These are phyloP conservation scores for Phytopythium sindhum DNA, from an alignment of 352 stramenopile species.

Conservation along the genomic window DNA sequence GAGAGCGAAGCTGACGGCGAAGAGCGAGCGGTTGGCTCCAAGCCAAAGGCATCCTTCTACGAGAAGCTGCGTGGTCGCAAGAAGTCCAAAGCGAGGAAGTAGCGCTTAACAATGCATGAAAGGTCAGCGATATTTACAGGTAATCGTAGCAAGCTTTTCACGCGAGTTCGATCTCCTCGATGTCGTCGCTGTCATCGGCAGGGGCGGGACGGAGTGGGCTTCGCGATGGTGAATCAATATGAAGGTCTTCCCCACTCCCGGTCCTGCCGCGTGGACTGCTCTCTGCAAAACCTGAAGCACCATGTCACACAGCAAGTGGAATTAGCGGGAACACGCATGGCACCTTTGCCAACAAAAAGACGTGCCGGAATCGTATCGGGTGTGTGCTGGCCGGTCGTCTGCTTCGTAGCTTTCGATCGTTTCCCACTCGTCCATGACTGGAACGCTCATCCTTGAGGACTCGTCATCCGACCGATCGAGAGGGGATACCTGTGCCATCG, in stretches of 20 bases:
- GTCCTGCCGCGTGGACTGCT: not conserved
- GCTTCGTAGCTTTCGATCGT: not conserved
- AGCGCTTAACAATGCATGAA: not conserved
- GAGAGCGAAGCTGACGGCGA: conserved; percentile 22
- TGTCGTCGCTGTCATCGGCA: conserved; percentile 50
- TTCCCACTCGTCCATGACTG: not conserved
- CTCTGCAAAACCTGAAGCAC: not conserved
- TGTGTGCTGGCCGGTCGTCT: not conserved
- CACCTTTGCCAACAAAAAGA: too few species aligned
- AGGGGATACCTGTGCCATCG: not conserved
- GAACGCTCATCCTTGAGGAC: not conserved
- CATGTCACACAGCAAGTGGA: not conserved
- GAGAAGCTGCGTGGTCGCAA: conserved; percentile 67
- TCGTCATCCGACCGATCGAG: not conserved
- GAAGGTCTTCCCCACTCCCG: not conserved
- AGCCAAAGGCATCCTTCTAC: conserved; percentile 66
- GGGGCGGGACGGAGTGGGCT: not conserved
- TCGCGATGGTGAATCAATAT: not conserved
- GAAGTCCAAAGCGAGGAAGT: conserved; percentile 48
- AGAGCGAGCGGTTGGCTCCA: conserved; percentile 12
- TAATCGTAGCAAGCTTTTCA: not conserved
- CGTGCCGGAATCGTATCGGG: not conserved
- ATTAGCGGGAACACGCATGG: not conserved
- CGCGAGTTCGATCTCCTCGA: conserved; percentile 34
- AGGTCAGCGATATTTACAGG: not conserved